phyloP scores from a whole-genome alignment of 805 yeast species.

The Sporopachydermia quercuum region DNA sequence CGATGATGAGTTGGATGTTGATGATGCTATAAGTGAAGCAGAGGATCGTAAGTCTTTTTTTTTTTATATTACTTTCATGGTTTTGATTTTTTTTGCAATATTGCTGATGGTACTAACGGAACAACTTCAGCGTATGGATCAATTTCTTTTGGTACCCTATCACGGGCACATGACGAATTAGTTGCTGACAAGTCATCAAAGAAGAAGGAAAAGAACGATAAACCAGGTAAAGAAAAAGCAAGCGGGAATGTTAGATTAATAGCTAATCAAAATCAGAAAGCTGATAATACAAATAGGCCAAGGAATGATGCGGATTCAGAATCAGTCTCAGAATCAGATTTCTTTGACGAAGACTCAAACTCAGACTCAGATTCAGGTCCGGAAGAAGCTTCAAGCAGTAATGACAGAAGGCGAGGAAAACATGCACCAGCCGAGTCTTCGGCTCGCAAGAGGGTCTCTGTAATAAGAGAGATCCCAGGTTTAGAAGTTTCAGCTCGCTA shows the following conservation, averaged over 20 bases:
- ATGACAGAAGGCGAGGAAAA: constrained; percentile 32
- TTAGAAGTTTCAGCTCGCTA: constrained; percentile 26
- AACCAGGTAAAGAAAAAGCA: neutral
- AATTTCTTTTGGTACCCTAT: neutral
- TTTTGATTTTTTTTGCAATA: too few relatives aligned
- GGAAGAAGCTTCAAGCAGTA: constrained; percentile 8
- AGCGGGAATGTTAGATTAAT: neutral
- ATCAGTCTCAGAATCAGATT: constrained; percentile 16
- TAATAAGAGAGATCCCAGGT: constrained; percentile 64
- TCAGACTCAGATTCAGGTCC: constrained; percentile 1
- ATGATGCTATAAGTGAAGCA: neutral
- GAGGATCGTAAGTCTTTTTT: too few relatives aligned
- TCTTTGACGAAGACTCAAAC: constrained; percentile 25
- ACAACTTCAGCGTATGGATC: neutral
- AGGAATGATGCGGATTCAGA: constrained; percentile 11
- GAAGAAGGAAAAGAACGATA: neutral
- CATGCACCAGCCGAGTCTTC: constrained; percentile 83
- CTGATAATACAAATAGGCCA: too few relatives aligned
- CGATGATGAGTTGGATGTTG: neutral
- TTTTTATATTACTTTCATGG: too few relatives aligned
- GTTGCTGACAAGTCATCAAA: neutral
- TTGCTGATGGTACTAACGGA: too few relatives aligned
- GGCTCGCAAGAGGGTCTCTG: constrained; percentile 54
- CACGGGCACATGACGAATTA: neutral
- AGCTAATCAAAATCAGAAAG: too few relatives aligned